Percentiles rank a stretch among this genome's conserved stretches.
Evolutionary conservation across 371 early-diverging fungal genomes (phyloP).

Genomic region (Mucor velutinosus): DNA sequence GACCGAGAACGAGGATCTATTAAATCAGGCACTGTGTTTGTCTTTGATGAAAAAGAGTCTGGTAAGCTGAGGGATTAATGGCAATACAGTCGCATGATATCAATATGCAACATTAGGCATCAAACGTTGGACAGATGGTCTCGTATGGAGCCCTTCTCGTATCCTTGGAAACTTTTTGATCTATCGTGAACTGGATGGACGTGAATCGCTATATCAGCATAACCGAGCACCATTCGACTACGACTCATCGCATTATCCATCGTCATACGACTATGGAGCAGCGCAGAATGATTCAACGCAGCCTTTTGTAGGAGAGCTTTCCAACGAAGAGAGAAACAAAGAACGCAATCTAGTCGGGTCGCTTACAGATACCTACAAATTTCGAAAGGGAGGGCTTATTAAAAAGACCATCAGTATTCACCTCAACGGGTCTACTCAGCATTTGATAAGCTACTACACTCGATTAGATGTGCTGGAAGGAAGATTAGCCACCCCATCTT

Average conservation of each 20-base stretch:
- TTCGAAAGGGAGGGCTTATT: conserved; percentile 79
- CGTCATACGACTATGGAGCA: background rate
- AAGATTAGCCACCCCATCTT: conserved; percentile 55
- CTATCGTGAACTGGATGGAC: conserved; percentile 75
- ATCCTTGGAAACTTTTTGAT: conserved; percentile 78
- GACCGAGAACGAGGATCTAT: conserved; percentile 66
- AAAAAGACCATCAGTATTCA: conserved; percentile 86
- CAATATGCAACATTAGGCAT: conserved; percentile 56
- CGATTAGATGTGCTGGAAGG: conserved; percentile 68
- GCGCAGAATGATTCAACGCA: background rate
- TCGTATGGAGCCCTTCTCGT: conserved; percentile 84
- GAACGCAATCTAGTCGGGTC: conserved; percentile 67
- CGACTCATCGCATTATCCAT: background rate
- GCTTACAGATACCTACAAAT: conserved; percentile 62
- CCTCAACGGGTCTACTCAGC: conserved; percentile 73
- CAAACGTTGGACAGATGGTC: conserved; percentile 90
- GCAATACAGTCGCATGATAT: background rate
- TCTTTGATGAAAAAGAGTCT: conserved; percentile 75
- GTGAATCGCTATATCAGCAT: conserved; percentile 20
- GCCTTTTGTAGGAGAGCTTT: background rate
- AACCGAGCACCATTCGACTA: background rate
- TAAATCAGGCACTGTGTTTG: conserved; percentile 65
- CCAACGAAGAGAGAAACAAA: conserved; percentile 44
- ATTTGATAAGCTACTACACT: conserved; percentile 84
- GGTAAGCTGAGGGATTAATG: conserved; percentile 24